These are phyloP conservation scores for Pleurotus pulmonarius DNA, from an alignment of 768 basidiomycete genomes.

Conservation along the genomic window DNA sequence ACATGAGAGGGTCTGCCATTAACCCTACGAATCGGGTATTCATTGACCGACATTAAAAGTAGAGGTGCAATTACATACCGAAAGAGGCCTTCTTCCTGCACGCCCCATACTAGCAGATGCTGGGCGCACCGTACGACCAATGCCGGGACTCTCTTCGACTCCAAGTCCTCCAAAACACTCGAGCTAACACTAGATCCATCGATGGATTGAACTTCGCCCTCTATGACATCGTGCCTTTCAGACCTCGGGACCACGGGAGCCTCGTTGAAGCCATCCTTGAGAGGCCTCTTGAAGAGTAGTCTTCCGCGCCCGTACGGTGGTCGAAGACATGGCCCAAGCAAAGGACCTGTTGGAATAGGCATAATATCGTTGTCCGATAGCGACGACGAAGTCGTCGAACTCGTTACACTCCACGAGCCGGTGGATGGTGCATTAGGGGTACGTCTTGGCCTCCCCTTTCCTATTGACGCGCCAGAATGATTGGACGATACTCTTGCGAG, in stretches of 20 bases:
- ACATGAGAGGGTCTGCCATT: conserved; percentile 83
- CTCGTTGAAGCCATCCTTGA: conserved; percentile 51
- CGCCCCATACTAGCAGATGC: conserved; percentile 77
- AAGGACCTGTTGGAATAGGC: conserved; percentile 37
- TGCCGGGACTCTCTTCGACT: conserved; percentile 60
- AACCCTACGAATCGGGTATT: conserved; percentile 46
- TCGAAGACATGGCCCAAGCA: conserved; percentile 54
- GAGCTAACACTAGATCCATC: conserved; percentile 15
- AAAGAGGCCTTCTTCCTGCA: conserved; percentile 85
- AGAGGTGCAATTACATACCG: conserved; percentile 43
- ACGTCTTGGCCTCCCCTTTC: conserved; percentile 39
- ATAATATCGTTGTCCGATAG: conserved; percentile 50
- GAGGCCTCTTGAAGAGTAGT: conserved; percentile 64
- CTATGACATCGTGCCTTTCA: conserved; percentile 7
- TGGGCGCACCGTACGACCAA: conserved; percentile 80
- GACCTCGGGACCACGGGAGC: conserved; percentile 42
- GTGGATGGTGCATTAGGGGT: conserved; percentile 58
- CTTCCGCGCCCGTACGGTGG: conserved; percentile 39
- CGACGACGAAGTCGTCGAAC: conserved; percentile 36
- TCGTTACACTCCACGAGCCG: conserved; percentile 50
- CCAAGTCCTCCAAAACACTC: conserved; percentile 33
- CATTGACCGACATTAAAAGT: conserved; percentile 6
- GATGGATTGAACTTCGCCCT: conserved; percentile 13
- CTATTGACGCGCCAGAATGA: conserved; percentile 22
- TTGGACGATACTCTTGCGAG: conserved; percentile 38